Base-by-base conservation (phyloP, 1,139 yeast species). In the Taphrina confusa region DNA sequence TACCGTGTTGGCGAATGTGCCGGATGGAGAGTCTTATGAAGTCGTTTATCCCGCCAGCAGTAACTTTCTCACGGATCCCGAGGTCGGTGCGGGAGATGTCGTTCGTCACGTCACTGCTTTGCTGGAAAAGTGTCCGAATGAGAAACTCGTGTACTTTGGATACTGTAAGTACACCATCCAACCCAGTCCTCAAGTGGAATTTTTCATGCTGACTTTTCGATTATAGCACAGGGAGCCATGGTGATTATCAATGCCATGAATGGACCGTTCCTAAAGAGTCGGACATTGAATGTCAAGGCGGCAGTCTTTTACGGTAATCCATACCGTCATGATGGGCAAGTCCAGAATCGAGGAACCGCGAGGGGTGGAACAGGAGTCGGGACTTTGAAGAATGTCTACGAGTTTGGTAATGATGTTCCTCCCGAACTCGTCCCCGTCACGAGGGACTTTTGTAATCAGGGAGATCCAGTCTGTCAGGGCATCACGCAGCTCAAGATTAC, bases 391-490 rank as follows among this genome's bases (percentile, higher is more conserved):
- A 44, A 52, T 18, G 34, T 42, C 23, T 25, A 40, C 40, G 46
- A 42, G 23, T 23, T 30, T 6, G 20, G 30, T 5, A 28, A 20
- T 9, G 25, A n/a, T 5, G 37, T 28, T 12, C 30, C 36, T 8
- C 57, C 57, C 4, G 49, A 40, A 20, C 11, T 40, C 9, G 49
- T 30, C 16, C 23, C 49, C 14, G 33, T 31, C 18, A 42, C 57
- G 4, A 30, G 57, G n/a, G 57, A 52, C 31, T 52, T 27, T 20
- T 52, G 57, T 22, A 40, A 39, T 12, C 18, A 20, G 11, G 39
- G 39, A n/a, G 57, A 52, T 31, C 57, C 57, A 2, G 57, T 52
- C 9, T 52, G 57, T 14, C 31, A 30, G n/a, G 57, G 57, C 11
- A 4, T 52, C 12, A 18, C 31, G 1, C 20, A 30, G 14, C 20